phyloP scores from a whole-genome alignment of 83 land plant genomes.

The Diphasiastrum complanatum region DNA sequence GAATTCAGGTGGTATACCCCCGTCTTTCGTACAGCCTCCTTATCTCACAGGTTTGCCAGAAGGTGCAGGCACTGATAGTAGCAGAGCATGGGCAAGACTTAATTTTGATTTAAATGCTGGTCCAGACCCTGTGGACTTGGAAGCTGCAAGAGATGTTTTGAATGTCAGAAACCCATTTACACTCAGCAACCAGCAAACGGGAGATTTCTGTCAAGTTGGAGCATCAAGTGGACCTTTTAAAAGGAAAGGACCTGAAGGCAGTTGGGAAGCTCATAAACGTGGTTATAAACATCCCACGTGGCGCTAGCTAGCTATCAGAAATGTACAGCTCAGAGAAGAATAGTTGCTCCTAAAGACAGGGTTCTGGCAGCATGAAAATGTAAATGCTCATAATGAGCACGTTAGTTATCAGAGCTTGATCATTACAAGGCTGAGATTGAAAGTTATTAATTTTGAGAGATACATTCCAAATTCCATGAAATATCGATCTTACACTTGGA shows the following conservation, averaged over 20 bases:
- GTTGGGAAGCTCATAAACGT: conserved; percentile 20
- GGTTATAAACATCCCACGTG: conserved; percentile 23
- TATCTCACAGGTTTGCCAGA: conserved; percentile 17
- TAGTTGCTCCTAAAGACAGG: too few relatives aligned
- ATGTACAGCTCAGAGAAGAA: too few relatives aligned
- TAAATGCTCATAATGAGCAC: too few relatives aligned
- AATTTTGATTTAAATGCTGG: conserved; percentile 33
- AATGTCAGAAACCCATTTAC: conserved; percentile 19
- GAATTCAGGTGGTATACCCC: conserved; percentile 1
- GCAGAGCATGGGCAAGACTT: conserved; percentile 18
- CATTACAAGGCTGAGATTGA: too few relatives aligned
- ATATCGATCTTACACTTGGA: too few relatives aligned
- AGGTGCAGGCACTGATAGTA: background rate
- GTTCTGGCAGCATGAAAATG: too few relatives aligned
- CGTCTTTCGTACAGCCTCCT: conserved; percentile 18
- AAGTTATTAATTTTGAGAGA: too few relatives aligned
- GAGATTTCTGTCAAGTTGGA: conserved; percentile 15
- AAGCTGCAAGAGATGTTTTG: conserved; percentile 7
- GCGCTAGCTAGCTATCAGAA: too few relatives aligned
- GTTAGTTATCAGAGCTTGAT: too few relatives aligned
- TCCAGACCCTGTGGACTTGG: conserved; percentile 23
- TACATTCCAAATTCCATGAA: too few relatives aligned
- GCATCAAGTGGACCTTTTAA: conserved; percentile 17
- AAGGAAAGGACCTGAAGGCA: conserved; percentile 35
- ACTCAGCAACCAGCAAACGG: conserved; percentile 11